Evolutionary conservation across 768 basidiomycete genomes (phyloP).

Genomic region (Rhodocollybia butyracea): DNA sequence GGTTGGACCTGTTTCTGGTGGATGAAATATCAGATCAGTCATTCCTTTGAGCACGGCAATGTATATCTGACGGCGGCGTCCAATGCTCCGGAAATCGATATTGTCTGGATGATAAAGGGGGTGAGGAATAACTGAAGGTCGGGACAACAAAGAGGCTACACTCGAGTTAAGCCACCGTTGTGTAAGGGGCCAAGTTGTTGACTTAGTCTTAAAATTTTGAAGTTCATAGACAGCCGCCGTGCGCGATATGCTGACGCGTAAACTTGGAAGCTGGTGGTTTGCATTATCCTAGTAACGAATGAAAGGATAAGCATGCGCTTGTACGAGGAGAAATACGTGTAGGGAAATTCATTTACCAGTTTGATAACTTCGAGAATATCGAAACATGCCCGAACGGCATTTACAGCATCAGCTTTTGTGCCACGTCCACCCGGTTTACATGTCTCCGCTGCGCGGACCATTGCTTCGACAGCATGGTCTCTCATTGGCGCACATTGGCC

Average conservation of each 20-base stretch:
- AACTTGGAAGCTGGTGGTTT: conserved; percentile 89
- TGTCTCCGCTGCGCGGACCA: conserved; percentile 68
- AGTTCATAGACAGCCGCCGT: conserved; percentile 79
- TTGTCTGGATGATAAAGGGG: conserved; percentile 38
- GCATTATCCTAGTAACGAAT: conserved; percentile 76
- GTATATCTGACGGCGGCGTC: conserved; percentile 53
- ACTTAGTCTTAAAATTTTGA: conserved; percentile 57
- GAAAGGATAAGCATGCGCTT: conserved; percentile 17
- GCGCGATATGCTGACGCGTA: conserved; percentile 87
- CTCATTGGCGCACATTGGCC: conserved; percentile 93
- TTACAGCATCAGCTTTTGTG: conserved; percentile 61
- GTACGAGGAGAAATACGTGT: conserved; percentile 10
- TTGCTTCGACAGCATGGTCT: conserved; percentile 76
- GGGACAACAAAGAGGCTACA: conserved; percentile 38
- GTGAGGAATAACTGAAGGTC: conserved; percentile 36
- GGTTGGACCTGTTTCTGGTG: conserved; percentile 28
- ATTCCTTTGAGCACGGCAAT: conserved; percentile 55
- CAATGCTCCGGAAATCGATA: conserved; percentile 42
- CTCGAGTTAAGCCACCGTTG: conserved; percentile 64
- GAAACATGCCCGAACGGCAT: conserved; percentile 77
- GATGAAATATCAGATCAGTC: conserved; percentile 63
- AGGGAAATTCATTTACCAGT: conserved; percentile 46
- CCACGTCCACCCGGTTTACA: conserved; percentile 54
- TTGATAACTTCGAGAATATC: conserved; percentile 96
- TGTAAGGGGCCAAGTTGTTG: conserved; percentile 42